phyloP scores from a whole-genome alignment of 1,139 yeast species.

The Kluyveromyces sp. region DNA sequence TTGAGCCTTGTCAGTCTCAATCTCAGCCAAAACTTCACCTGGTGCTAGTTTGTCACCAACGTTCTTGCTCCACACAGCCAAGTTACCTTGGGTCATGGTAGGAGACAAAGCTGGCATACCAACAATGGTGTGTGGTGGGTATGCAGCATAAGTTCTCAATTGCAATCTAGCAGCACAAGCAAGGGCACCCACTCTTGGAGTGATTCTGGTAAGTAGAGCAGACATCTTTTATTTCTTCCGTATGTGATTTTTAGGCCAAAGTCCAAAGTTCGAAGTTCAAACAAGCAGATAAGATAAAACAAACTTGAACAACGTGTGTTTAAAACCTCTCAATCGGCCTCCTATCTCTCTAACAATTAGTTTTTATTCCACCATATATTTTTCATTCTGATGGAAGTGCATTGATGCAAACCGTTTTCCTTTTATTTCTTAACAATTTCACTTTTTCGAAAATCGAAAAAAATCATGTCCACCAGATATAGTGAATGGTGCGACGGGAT shows the following conservation, averaged over 20 bases:
- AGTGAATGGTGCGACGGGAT: background rate
- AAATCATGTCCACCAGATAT: background rate
- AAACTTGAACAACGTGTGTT: too few species aligned
- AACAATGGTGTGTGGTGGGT: conserved; percentile 57
- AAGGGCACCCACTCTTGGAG: conserved; percentile 21
- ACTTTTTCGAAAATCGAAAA: background rate
- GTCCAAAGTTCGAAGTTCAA: too few species aligned
- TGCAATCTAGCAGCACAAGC: conserved; percentile 18
- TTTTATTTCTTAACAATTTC: conserved; percentile 1
- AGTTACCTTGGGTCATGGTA: conserved; percentile 93
- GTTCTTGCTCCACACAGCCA: conserved; percentile 80
- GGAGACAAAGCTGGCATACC: conserved; percentile 88
- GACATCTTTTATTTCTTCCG: background rate
- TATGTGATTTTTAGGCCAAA: too few species aligned
- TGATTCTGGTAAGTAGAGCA: conserved; percentile 17
- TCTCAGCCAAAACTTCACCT: conserved; percentile 93
- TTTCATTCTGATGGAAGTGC: background rate
- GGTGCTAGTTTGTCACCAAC: conserved; percentile 83
- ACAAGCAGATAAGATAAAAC: too few species aligned
- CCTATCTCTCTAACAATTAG: too few species aligned
- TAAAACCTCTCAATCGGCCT: too few species aligned
- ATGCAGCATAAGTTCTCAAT: conserved; percentile 32
- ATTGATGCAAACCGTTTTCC: background rate
- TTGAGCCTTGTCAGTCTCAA: conserved; percentile 97
- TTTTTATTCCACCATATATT: too few species aligned